Evolutionary conservation across 1,284 basidiomycete species (phyloP), one percentile per base, ranked within the genome.

Genomic region (Dichomitus squalens): DNA sequence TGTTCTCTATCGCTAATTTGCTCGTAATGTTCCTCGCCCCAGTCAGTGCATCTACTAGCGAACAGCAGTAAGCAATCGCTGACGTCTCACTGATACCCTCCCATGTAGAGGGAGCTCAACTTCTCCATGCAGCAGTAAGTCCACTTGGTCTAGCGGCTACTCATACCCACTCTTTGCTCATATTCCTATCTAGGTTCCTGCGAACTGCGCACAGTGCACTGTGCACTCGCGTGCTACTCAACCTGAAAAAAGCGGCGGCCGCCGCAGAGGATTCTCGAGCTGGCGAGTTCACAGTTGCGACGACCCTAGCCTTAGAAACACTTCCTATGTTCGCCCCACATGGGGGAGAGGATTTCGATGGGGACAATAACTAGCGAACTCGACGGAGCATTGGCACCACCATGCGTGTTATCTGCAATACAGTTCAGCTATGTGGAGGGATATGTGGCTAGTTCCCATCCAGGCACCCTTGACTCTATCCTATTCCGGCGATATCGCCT

Each of bases 11-110:
- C 11, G n/a, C 43, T n/a, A 52, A 52, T 20, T 16, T 52, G n/a
- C 39, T 52, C 11, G 50, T 52, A 5, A 41, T 52, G 39, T 23
- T 52, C 27, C 29, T 40, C 11, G 50, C 39, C 5, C 50, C 50
- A 2, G 50, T 52, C 4, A 29, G 50, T 25, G 1, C 7, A 3
- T 40, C 21, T 16, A 7, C 14, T 20, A 5, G 14, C 36, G 2
- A 3, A 23, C 14, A 27, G 2, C 16, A 2, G n/a, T 9, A 4
- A 7, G 1, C 11, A n/a, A 6, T 12, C 23, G 33, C 46, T 34
- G 14, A 48, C 1, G 7, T 33, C 9, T 12, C 11, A 16, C 18
- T 6, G 5, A n/a, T n/a, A n/a, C n/a, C n/a, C n/a, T 20, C 16
- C 23, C 8, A 2, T 20, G 4, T 38, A 49, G 48, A n/a, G 18